Base-by-base conservation (phyloP, 805 yeast species). In the Komagataella mondaviorum region DNA sequence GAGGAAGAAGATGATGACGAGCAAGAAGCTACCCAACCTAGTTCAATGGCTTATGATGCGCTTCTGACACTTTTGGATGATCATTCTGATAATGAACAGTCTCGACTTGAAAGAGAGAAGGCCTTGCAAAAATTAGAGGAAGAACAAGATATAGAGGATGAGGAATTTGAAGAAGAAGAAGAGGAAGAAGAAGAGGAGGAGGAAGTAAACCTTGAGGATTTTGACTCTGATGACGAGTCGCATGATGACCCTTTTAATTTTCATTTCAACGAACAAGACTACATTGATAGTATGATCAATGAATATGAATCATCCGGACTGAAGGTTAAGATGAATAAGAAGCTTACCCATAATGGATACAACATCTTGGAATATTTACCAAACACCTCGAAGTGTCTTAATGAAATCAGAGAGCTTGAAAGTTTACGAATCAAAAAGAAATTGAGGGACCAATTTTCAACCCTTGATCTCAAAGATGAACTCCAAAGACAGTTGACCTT, bases 211-310 rank as follows among this genome's bases (percentile, higher is more conserved):
- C 66, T 57, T 4, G 73, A 60, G 6, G 72, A 67, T 10, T 73
- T 68, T 22, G 64, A 65, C 48, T 73, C 68, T 16, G 71, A 65
- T 4, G 71, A 68, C 48, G 51, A 56, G 8, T 62, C 65, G 6
- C 48, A 53, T 48, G 56, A 49, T 48, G 96, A 91, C 66, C 87
- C 95, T 0, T 89, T 86, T 58, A 86, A 85, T 54, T 60, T 67
- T 10, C 98, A 90, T 63, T 90, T 85, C 64, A 83, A 81, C 48
- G 66, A 70, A 18, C 64, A 75, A 4, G 75, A 73, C 2, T 63
- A 65, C 8, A 60, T 76, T 18, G 69, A 66, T 18, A 51, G 55
- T 6, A 61, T 63, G 0, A 62, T 73, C 22, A 54, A 59, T 0
- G 55, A 58, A n/a, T 56, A 51, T 44, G 49, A 56, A 43, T 18